These are phyloP conservation scores for Axilococcus clingmanii DNA, from an alignment of 139 green algal genomes.

Conservation along the genomic window DNA sequence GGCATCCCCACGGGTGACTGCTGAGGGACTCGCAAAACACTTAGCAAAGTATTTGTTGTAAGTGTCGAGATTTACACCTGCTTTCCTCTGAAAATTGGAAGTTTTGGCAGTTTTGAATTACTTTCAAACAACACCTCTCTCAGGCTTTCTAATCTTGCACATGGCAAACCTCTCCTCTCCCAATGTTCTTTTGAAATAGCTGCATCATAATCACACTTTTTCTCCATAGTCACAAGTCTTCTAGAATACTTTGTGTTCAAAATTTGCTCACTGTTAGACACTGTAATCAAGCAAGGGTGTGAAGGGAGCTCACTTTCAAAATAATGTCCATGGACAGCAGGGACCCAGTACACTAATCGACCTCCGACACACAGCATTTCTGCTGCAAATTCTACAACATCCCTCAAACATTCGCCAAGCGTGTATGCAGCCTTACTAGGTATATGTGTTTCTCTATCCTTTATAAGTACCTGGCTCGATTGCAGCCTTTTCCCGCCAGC, in stretches of 20 bases:
- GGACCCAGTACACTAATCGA: slow-evolving; percentile 65
- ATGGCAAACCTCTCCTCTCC: slow-evolving; percentile 4
- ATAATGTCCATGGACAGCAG: slow-evolving; percentile 44
- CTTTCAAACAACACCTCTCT: slow-evolving; percentile 1
- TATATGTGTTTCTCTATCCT: slow-evolving; percentile 52
- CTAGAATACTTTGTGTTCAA: slow-evolving; percentile 69
- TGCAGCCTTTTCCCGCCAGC: slow-evolving; percentile 79
- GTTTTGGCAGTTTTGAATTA: background rate
- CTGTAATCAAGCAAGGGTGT: slow-evolving; percentile 47
- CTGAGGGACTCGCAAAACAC: slow-evolving; percentile 27
- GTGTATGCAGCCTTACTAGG: slow-evolving; percentile 67
- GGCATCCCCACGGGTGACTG: slow-evolving; percentile 20
- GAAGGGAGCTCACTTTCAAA: slow-evolving; percentile 45
- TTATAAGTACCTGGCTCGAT: slow-evolving; percentile 16
- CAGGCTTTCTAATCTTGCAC: background rate
- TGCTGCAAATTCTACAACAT: slow-evolving; percentile 79
- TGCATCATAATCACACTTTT: slow-evolving; percentile 30
- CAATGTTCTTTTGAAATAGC: background rate
- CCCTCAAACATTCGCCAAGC: slow-evolving; percentile 78
- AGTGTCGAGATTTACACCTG: background rate
- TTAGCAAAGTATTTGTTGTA: slow-evolving; percentile 13
- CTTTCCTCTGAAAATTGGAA: background rate
- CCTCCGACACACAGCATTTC: slow-evolving; percentile 51
- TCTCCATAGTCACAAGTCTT: slow-evolving; percentile 80
- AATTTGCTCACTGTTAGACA: slow-evolving; percentile 69